Percentiles rank a stretch among this genome's conserved stretches.
Conservation (phyloP, 768 basidiomycete species). For the Auricularia heimuer region DNA sequence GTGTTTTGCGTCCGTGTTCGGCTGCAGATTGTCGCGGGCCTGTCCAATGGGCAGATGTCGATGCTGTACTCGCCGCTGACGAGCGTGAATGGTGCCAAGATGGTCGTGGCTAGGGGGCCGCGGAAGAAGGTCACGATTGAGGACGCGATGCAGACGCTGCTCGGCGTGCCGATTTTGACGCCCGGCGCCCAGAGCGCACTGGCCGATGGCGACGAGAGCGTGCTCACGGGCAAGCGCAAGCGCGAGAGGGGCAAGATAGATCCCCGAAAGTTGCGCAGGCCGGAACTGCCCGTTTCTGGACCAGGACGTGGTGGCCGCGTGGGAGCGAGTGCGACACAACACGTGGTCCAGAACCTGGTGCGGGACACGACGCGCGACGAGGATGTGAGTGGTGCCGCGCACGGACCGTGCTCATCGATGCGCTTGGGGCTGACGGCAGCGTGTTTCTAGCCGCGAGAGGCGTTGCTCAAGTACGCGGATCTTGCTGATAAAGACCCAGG, state of each 20-base stretch:
- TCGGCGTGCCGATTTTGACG: slow-evolving; percentile 81
- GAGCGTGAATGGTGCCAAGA: slow-evolving; percentile 86
- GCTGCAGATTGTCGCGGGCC: slow-evolving; percentile 69
- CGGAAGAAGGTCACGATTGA: slow-evolving; percentile 73
- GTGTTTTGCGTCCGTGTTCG: slow-evolving; percentile 5
- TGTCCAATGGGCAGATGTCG: slow-evolving; percentile 78
- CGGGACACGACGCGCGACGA: slow-evolving; percentile 84
- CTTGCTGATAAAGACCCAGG: slow-evolving; percentile 61
- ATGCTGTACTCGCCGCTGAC: slow-evolving; percentile 88
- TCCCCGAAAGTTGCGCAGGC: slow-evolving; percentile 84
- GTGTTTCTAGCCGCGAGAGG: slow-evolving; percentile 78
- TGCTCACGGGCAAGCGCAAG: slow-evolving; percentile 62
- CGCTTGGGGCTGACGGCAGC: background rate
- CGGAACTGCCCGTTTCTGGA: slow-evolving; percentile 86
- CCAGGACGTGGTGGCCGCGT: slow-evolving; percentile 91
- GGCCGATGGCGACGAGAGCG: slow-evolving; percentile 49
- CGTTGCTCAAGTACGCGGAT: slow-evolving; percentile 86
- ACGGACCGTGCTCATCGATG: background rate
- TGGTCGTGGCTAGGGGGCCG: slow-evolving; percentile 80
- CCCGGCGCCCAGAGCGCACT: slow-evolving; percentile 92
- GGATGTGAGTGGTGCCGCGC: slow-evolving; percentile 61
- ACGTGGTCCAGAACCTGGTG: slow-evolving; percentile 91
- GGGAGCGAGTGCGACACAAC: slow-evolving; percentile 94
- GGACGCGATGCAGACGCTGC: slow-evolving; percentile 79
- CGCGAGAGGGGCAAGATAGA: slow-evolving; percentile 82